Evolutionary conservation across 208 protist species (phyloP).

Genomic region (Zelonia costaricensis): DNA sequence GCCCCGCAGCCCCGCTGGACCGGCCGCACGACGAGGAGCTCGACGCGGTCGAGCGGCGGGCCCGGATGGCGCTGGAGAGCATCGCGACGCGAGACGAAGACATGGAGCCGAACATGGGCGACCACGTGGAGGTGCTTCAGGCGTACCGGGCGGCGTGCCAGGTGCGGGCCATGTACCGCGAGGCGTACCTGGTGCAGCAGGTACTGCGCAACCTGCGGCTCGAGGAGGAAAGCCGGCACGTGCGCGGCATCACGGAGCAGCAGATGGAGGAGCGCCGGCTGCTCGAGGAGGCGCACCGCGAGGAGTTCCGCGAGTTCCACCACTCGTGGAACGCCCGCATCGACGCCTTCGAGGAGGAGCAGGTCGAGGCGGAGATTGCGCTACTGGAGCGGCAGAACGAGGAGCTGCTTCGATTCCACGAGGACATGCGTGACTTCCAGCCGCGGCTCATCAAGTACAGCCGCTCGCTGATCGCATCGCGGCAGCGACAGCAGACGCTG

Average conservation of each 20-base stretch:
- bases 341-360: slow-evolving; percentile 83
- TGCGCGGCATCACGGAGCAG: slow-evolving; percentile 84
- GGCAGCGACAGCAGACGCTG: slow-evolving; percentile 82
- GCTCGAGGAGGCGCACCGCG: slow-evolving; percentile 85
- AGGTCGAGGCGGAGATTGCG: slow-evolving; percentile 74
- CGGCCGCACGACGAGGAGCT: slow-evolving; percentile 36
- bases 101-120: slow-evolving; percentile 38
- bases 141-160: slow-evolving; percentile 85
- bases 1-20: slow-evolving; percentile 9
- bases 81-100: slow-evolving; percentile 57
- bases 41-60: slow-evolving; percentile 54
- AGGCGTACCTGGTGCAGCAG: slow-evolving; percentile 92
- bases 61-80: slow-evolving; percentile 67
- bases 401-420: slow-evolving; percentile 76
- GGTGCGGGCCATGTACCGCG: slow-evolving; percentile 84
- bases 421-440: slow-evolving; percentile 62
- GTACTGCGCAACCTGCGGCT: slow-evolving; percentile 86
- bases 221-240: slow-evolving; percentile 89
- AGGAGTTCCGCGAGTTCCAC: slow-evolving; percentile 90
- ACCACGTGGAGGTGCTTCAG: slow-evolving; percentile 64
- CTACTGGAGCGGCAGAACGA: slow-evolving; percentile 91
- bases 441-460: slow-evolving; percentile 70
- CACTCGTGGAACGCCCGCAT: slow-evolving; percentile 86
- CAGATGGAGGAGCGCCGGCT: slow-evolving; percentile 85
- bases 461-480: slow-evolving; percentile 73